phyloP scores from a whole-genome alignment of 2,329 filamentous ascomycete species.

The Sporothrix euskadiensis region DNA sequence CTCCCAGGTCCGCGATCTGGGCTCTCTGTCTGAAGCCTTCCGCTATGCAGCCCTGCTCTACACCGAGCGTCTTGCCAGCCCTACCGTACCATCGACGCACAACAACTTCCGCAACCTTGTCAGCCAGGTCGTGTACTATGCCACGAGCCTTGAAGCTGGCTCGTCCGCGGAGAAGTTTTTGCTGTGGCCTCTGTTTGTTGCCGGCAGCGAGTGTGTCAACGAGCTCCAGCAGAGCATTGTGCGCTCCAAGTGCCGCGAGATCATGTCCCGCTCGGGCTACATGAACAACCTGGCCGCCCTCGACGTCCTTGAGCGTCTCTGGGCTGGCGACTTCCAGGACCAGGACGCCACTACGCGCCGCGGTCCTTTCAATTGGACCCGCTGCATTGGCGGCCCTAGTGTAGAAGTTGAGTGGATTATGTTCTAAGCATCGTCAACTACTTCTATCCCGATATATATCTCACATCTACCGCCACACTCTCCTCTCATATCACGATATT shows the following conservation, averaged over 20 bases:
- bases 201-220: slow-evolving; percentile 84
- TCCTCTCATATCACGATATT: not conserved
- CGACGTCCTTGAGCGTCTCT: slow-evolving; percentile 81
- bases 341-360: slow-evolving; percentile 42
- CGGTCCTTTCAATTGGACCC: slow-evolving; percentile 60
- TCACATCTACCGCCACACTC: not conserved
- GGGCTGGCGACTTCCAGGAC: slow-evolving; percentile 59
- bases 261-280: slow-evolving; percentile 86
- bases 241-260: slow-evolving; percentile 76
- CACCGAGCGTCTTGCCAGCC: slow-evolving; percentile 81
- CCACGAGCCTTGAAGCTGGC: slow-evolving; percentile 72
- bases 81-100: slow-evolving; percentile 69
- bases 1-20: slow-evolving; percentile 70
- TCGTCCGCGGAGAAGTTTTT: slow-evolving; percentile 81
- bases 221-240: slow-evolving; percentile 77
- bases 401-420: slow-evolving; percentile 67
- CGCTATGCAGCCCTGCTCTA: slow-evolving; percentile 87
- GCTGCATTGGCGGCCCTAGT: slow-evolving; percentile 57
- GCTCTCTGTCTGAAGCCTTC: slow-evolving; percentile 85
- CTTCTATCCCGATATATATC: not conserved
- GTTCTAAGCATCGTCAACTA: slow-evolving; percentile 46
- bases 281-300: slow-evolving; percentile 88
- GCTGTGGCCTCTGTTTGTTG: slow-evolving; percentile 89
- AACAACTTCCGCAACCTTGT: slow-evolving; percentile 82
- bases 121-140: slow-evolving; percentile 78